Evolutionary conservation across 2,329 filamentous ascomycete genomes (phyloP).

Genomic region (Xylaria digitata): DNA sequence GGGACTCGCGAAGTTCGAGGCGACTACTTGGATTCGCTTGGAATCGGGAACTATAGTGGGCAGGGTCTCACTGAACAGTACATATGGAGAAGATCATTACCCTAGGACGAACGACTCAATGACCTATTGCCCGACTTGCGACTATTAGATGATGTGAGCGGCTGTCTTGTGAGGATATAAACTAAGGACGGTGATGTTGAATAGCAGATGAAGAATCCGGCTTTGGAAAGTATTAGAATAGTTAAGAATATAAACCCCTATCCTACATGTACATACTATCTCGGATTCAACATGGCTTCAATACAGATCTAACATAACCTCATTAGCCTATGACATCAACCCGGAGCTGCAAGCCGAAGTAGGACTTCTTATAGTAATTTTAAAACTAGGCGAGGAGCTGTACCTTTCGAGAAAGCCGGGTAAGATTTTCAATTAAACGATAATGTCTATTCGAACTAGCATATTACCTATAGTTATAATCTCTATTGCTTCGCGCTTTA

Average conservation of each 20-base stretch:
- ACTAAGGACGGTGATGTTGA: neutral
- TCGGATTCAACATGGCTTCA: no score
- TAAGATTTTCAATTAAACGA: neutral
- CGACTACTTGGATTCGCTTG: conserved; percentile 71
- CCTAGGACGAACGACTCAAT: conserved; percentile 55
- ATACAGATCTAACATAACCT: neutral
- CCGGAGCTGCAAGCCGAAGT: no score
- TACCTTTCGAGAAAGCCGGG: no score
- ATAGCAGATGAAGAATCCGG: neutral
- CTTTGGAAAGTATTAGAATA: neutral
- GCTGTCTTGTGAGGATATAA: neutral
- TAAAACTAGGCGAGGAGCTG: no score
- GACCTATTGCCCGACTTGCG: conserved; percentile 48
- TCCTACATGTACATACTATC: neutral
- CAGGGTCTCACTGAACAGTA: conserved; percentile 66
- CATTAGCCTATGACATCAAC: no score
- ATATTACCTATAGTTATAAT: no score
- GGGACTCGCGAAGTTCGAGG: conserved; percentile 53
- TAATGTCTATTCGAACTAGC: neutral
- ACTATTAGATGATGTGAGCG: conserved; percentile 31
- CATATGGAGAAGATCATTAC: conserved; percentile 68
- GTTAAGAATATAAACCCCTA: neutral
- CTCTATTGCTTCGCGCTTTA: no score
- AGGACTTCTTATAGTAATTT: no score
- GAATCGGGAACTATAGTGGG: conserved; percentile 66